Percentiles rank a stretch among this genome's conserved stretches.
Evolutionary conservation across 352 stramenopile genomes (phyloP).

Genomic region (Globisporangium splendens): DNA sequence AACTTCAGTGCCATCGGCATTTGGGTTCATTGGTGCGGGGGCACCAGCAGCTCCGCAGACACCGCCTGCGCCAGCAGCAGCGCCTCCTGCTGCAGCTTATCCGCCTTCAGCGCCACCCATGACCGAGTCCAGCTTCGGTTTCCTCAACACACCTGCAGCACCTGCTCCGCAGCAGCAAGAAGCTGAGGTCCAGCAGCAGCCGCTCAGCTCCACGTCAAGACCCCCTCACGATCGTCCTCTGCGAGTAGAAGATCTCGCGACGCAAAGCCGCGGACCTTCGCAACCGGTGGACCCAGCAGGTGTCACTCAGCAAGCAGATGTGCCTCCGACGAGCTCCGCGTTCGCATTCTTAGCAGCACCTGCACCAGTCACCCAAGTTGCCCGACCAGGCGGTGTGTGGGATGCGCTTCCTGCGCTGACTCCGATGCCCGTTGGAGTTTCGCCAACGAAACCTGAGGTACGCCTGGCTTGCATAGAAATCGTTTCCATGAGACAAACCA

Average conservation of each 20-base stretch:
- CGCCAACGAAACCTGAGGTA: conserved; percentile 2
- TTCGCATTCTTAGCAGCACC: conserved; percentile 48
- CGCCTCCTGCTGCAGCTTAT: conserved; percentile 1
- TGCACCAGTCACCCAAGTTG: conserved; percentile 8
- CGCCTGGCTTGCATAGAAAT: not conserved
- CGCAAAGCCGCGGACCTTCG: conserved; percentile 2
- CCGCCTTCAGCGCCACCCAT: conserved; percentile 23
- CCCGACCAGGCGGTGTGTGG: conserved; percentile 46
- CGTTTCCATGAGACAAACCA: not conserved
- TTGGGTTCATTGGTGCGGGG: conserved; percentile 28
- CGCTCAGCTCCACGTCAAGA: conserved; percentile 12
- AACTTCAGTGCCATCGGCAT: conserved; percentile 22
- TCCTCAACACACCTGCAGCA: conserved; percentile 22
- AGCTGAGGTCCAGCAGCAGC: not conserved
- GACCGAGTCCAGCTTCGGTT: conserved; percentile 32
- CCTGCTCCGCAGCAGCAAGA: conserved; percentile 6
- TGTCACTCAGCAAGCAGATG: not conserved
- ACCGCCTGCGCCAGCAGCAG: conserved; percentile 5
- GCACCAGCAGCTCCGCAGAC: conserved; percentile 1
- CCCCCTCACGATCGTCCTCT: conserved; percentile 13
- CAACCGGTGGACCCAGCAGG: not conserved
- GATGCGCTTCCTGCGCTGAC: conserved; percentile 53
- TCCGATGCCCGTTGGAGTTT: conserved; percentile 10
- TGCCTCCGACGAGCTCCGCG: conserved; percentile 23
- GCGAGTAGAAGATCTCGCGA: conserved; percentile 14